Percentiles rank a stretch among this genome's conserved stretches.
These are phyloP conservation scores for Aspergillus phoenicis DNA, from an alignment of 2,329 filamentous ascomycete genomes.

Conservation along the genomic window DNA sequence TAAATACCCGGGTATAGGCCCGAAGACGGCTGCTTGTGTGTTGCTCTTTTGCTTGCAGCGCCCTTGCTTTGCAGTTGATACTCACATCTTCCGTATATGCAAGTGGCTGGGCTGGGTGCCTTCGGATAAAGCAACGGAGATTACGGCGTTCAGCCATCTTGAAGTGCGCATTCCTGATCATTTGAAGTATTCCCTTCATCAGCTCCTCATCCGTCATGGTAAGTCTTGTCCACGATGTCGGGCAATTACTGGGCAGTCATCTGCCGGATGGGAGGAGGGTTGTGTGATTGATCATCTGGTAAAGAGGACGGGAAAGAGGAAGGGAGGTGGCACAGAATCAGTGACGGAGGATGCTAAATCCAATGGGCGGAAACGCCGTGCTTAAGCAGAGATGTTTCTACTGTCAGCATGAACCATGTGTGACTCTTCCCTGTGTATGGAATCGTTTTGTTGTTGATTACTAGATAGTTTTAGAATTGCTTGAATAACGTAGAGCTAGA, in stretches of 20 bases:
- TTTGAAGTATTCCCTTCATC: constrained; percentile 65
- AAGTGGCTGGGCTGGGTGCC: constrained; percentile 66
- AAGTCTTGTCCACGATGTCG: constrained; percentile 63
- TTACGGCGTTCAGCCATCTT: constrained; percentile 60
- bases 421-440: no score
- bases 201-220: constrained; percentile 64
- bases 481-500: no score
- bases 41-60: constrained; percentile 66
- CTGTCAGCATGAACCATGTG: no score
- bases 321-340: constrained; percentile 19
- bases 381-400: not conserved
- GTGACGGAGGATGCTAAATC: constrained; percentile 5
- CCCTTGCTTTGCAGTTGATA: constrained; percentile 67
- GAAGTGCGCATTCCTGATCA: constrained; percentile 64
- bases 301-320: constrained; percentile 57
- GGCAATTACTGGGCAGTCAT: constrained; percentile 62
- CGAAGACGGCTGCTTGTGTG: constrained; percentile 68
- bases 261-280: constrained; percentile 63
- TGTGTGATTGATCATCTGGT: constrained; percentile 68
- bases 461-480: no score
- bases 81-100: constrained; percentile 65
- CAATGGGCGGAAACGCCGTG: not conserved
- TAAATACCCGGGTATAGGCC: constrained; percentile 64
- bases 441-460: no score
- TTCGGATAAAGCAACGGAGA: constrained; percentile 45